Evolutionary conservation across 2,329 filamentous ascomycete species (phyloP).

Genomic region (Penicillium sp.): DNA sequence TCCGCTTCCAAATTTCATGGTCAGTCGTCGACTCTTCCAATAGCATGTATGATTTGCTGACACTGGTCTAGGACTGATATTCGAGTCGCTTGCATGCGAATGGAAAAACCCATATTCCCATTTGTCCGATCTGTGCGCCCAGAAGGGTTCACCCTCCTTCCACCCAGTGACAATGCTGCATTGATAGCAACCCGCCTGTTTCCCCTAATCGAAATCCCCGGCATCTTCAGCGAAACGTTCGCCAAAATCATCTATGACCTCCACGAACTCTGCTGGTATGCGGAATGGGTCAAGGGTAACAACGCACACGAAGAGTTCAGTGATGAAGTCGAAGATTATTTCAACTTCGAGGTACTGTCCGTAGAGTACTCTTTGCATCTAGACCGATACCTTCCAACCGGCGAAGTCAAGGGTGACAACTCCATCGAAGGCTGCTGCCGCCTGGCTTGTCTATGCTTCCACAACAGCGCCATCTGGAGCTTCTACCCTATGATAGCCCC

Average conservation of each 20-base stretch:
- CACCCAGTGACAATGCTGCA: conserved; percentile 32
- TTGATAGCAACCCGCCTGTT: conserved; percentile 34
- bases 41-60: neutral
- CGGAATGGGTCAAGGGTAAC: conserved; percentile 37
- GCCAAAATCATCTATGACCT: conserved; percentile 37
- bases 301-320: conserved; percentile 31
- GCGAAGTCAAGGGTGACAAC: conserved; percentile 35
- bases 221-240: conserved; percentile 34
- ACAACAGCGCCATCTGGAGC: conserved; percentile 41
- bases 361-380: conserved; percentile 39
- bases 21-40: conserved; percentile 13
- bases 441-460: conserved; percentile 40
- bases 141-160: conserved; percentile 26
- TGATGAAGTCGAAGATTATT: conserved; percentile 40
- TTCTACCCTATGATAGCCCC: conserved; percentile 39
- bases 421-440: conserved; percentile 40
- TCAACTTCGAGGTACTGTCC: conserved; percentile 41
- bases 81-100: conserved; percentile 40
- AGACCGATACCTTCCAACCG: conserved; percentile 38
- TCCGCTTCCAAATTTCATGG: conserved; percentile 44
- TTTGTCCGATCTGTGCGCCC: conserved; percentile 39
- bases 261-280: conserved; percentile 36
- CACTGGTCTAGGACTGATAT: conserved; percentile 38
- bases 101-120: conserved; percentile 40
- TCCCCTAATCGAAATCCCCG: conserved; percentile 35